These are phyloP conservation scores for Papiliotrema flavescens DNA, from an alignment of 1,284 basidiomycete species.

Conservation along the genomic window DNA sequence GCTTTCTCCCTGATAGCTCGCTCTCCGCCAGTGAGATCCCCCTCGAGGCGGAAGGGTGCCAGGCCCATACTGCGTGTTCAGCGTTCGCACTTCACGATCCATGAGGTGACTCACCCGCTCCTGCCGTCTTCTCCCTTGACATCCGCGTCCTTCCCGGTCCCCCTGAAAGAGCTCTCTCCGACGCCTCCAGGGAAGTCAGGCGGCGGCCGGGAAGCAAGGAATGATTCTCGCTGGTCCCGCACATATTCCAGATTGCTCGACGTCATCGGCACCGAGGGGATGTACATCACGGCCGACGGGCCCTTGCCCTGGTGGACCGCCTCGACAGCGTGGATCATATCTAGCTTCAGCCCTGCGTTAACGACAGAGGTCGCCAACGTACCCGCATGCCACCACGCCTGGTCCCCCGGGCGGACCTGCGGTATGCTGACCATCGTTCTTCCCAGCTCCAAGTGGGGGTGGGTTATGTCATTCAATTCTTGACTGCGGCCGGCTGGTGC, in stretches of 20 bases:
- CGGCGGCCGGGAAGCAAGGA: conserved; percentile 58
- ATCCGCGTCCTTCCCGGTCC: conserved; percentile 53
- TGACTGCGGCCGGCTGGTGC: conserved; percentile 61
- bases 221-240: conserved; percentile 58
- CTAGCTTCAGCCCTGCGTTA: conserved; percentile 41
- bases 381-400: conserved; percentile 77
- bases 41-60: conserved; percentile 23
- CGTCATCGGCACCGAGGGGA: conserved; percentile 70
- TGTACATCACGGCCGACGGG: conserved; percentile 74
- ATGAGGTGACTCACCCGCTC: conserved; percentile 44
- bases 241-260: conserved; percentile 63
- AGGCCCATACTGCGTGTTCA: conserved; percentile 36
- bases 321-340: conserved; percentile 71
- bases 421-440: conserved; percentile 71
- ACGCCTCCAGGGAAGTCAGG: conserved; percentile 73
- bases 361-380: conserved; percentile 7
- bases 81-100: background rate
- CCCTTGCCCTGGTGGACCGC: conserved; percentile 56
- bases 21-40: conserved; percentile 17
- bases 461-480: conserved; percentile 60
- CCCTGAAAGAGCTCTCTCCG: conserved; percentile 61
- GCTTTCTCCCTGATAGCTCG: conserved; percentile 18
- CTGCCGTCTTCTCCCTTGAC: conserved; percentile 53
- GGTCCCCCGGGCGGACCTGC: conserved; percentile 68
- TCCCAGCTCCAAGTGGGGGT: conserved; percentile 66